Evolutionary conservation across 2,329 filamentous ascomycete species (phyloP), one percentile per base, ranked within the genome.

Genomic region (Emericellopsis cladophorae): DNA sequence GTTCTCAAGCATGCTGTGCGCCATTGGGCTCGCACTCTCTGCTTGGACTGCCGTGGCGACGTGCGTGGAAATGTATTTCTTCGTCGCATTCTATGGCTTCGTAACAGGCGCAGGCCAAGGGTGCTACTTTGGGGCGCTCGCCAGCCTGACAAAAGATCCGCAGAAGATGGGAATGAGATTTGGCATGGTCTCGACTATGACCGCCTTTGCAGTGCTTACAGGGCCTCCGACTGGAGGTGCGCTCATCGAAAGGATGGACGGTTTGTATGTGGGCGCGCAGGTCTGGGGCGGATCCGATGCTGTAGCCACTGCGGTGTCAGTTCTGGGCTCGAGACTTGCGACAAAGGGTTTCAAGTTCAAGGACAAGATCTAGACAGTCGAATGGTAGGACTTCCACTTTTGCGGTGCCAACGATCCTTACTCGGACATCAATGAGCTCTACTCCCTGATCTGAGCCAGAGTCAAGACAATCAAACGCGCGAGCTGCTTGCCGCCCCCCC

Each of bases 401-500:
- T 12, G 31, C 4, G 12, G 15, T 33, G 4, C 15, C n/a, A 35
- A 35, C 9, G 18, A 21, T 35, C 33, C 8, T 35, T 35, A 36
- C 35, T 23, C 26, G 8, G 26, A 12, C 26, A 29, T 29, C 26
- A 29, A 12, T 32, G n/a, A 40, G 16, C n/a, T 18, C 38, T 18
- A 32, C 14, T 31, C 26, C 16, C 21, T 12, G 36, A 40, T 10
- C 22, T 31, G 15, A 11, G n/a, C 26, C 38, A 40, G 26, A 33
- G 56, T 52, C 40, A 56, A 49, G n/a, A 49, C 49, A 34, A 73
- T 54, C 15, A 73, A 56, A 40, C 59, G 59, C 23, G 71, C 75
- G 38, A 83, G 55, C 48, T 77, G 70, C 29, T 54, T 54, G 14
- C 80, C 80, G 43, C 74, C 66, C 52, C 71, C 53, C 76, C 79